phyloP scores from a whole-genome alignment of 2,329 filamentous ascomycete genomes.

The Ascomycota sp. region DNA sequence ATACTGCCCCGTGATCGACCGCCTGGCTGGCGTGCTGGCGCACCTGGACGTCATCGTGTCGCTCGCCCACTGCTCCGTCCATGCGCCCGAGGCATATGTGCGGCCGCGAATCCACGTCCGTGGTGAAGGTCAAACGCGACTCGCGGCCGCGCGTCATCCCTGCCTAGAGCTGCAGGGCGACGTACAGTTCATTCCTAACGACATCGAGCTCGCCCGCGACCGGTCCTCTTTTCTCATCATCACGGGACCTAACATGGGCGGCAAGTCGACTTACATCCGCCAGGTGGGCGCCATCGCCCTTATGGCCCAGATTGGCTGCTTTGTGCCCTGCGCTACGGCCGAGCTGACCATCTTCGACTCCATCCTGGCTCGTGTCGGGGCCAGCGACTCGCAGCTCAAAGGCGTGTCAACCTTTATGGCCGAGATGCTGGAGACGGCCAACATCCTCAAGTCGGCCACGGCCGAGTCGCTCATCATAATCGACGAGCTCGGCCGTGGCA shows the following conservation, averaged over 20 bases:
- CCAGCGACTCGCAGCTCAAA: constrained; percentile 90
- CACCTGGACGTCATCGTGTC: constrained; percentile 91
- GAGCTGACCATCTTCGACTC: constrained; percentile 93
- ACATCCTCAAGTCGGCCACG: constrained; percentile 93
- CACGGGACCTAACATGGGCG: constrained; percentile 96
- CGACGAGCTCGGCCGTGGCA: constrained; percentile 88
- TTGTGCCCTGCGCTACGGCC: constrained; percentile 78
- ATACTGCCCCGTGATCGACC: constrained; percentile 83
- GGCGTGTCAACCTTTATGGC: constrained; percentile 99
- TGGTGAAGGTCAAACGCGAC: constrained; percentile 67
- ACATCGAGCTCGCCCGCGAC: constrained; percentile 61
- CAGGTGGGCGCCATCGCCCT: constrained; percentile 93
- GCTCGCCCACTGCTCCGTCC: constrained; percentile 80
- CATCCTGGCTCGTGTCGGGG: constrained; percentile 87
- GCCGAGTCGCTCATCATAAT: constrained; percentile 95
- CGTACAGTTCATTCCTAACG: constrained; percentile 95
- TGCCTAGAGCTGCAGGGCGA: constrained; percentile 99
- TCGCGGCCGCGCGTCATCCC: constrained; percentile 87
- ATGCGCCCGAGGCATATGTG: constrained; percentile 81
- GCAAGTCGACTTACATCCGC: constrained; percentile 94
- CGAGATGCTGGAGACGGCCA: constrained; percentile 96
- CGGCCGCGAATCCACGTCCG: constrained; percentile 78
- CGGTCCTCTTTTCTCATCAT: constrained; percentile 86
- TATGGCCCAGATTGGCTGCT: constrained; percentile 93
- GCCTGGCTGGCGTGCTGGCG: constrained; percentile 68